phyloP scores from a whole-genome alignment of 163 green algal genomes.

The Scenedesmus sp. region DNA sequence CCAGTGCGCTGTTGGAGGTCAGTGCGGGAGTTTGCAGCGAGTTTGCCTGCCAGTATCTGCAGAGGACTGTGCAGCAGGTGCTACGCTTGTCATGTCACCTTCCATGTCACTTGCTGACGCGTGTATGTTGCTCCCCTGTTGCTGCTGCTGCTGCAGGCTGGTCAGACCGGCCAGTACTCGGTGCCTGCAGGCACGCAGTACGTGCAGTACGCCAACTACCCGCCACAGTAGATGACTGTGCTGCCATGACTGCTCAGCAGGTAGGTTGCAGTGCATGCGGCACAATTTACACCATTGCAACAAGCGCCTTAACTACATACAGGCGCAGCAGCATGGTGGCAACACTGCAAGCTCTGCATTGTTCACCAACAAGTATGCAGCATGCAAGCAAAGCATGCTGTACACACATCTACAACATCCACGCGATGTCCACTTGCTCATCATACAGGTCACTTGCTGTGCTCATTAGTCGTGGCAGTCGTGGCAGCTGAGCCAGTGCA shows the following conservation, averaged over 20 bases:
- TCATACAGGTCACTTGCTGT: background rate
- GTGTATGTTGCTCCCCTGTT: background rate
- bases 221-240: background rate
- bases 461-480: background rate
- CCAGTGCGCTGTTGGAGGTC: too few species aligned
- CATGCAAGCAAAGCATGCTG: background rate
- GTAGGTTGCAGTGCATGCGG: background rate
- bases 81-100: too few species aligned
- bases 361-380: background rate
- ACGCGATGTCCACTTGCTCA: too few species aligned
- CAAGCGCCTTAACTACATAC: background rate
- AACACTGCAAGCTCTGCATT: background rate
- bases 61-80: too few species aligned
- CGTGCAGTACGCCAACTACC: background rate
- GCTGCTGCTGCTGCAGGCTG: slow-evolving; percentile 2
- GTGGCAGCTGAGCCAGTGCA: background rate
- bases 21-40: too few species aligned
- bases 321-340: background rate
- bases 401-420: background rate
- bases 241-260: background rate
- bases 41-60: too few species aligned
- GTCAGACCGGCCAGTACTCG: background rate
- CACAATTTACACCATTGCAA: background rate
- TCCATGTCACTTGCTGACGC: background rate
- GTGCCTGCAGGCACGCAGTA: slow-evolving; percentile 6